Evolutionary conservation across 108 stramenopile species (phyloP), one percentile per base, ranked within the genome.

Genomic region (Fistulifera pelliculosa): DNA sequence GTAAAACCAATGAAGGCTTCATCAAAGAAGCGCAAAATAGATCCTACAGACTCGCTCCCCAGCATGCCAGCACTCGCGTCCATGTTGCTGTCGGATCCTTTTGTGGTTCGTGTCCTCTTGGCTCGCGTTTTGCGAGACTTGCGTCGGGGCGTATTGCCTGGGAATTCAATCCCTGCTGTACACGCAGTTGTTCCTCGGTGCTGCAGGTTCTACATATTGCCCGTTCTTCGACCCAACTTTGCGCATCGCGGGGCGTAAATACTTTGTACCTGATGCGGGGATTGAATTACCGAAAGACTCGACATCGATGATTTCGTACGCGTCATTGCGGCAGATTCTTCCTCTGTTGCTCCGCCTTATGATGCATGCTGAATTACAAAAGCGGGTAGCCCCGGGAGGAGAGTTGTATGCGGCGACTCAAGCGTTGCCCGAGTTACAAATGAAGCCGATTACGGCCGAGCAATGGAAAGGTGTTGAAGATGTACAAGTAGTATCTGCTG

Each of bases 41-140:
- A 71, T 21, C 39, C 58, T 12, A 28, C 59, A 12, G 68, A 78
- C 18, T 62, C 70, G 40, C 58, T 63, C 17, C 80, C 85, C 22
- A 87, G 79, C 47, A 81, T 87, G 78, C 81, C 79, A 38, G 76
- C 81, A 22, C 42, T 92, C 49, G 90, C 90, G 15, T 67, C 80
- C 22, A 87, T 92, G 86, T 22, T 92, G 43, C 61, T 92, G 45
- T 56, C 85, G 10, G 90, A 92, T 62, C 90, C 90, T n/a, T 92
- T 87, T 52, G 79, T 88, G 23, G 73, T 86, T 26, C 77, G 90
- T 27, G 31, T 92, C 13, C 26, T 92, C 14, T 27, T 87, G 47
- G 84, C 85, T 47, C 72, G 77, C 47, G 70, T 86, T 1, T 38
- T 79, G 27, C 74, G 81, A 59, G 75, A 73, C 15, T 31, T 87